Base-by-base conservation (phyloP, 116 monocot species). In the Cymodocea nodosa region DNA sequence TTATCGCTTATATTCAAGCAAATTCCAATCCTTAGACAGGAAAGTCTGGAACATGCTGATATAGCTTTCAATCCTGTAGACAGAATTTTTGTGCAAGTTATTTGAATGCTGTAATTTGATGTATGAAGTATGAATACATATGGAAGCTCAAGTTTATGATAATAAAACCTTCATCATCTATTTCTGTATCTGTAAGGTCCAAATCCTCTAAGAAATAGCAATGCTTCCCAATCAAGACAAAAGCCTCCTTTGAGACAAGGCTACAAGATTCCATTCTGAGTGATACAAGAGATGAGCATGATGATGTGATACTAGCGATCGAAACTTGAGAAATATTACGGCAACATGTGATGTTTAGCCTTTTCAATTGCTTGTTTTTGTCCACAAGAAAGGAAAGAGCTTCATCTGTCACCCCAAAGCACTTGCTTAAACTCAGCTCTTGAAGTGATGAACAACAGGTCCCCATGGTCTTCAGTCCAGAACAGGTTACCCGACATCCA, bases 191-290 rank as follows among this genome's bases (percentile, higher is more conserved):
- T n/a, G 88, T 92, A 36, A 92, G 73, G 25, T 92, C 85, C 39
- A 92, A 64, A 56, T 87, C 92, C 73, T 92, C 85, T 69, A 92
- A 54, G 4, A 78, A 68, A 66, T 4, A 73, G 55, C 92, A 87
- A 44, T 40, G 72, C 40, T 76, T 67, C 52, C 92, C 88, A 71
- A 92, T 79, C 67, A 81, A 71, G 35, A 62, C n/a, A 40, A 85
- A 83, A n/a, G 79, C 80, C 49, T 75, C 57, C 61, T 72, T 75
- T 2, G 81, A 73, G 18, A 92, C 73, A 19, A 68, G 68, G 52
- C 50, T 69, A 77, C 92, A 92, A 60, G 92, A 92, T 71, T 92
- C 92, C 92, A 92, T 85, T 60, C 78, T 83, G 56, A 92, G 66
- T 49, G 79, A 87, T 35, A 61, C 68, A 4, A 92, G 83, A 17